Evolutionary conservation across 805 yeast species (phyloP), one percentile per base, ranked within the genome.

Genomic region (Ogataea thermomethanolica): DNA sequence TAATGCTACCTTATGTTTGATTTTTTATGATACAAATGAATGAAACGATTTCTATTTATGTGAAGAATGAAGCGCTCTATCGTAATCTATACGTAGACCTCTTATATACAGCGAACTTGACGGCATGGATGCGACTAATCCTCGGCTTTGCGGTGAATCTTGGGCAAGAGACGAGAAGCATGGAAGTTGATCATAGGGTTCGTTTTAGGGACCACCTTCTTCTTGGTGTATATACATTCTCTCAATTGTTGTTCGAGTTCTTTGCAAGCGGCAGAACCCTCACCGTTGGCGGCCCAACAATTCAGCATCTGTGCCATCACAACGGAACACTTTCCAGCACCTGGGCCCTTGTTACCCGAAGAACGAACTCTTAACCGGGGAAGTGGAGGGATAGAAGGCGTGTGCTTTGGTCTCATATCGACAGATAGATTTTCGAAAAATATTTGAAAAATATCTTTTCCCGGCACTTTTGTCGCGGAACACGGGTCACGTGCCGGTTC

Each of bases 221-320:
- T 42, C 28, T 61, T 60, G 14, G 65, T 65, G 34, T 69, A 77
- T 83, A 87, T 84, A 59, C 96, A 90, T 10, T 64, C 64, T 56
- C 86, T 86, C 59, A 89, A 73, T 45, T 85, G 87, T 25, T 64
- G 60, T 56, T 83, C 95, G 33, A 86, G 64, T 7, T 67, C 69
- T 17, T 73, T 68, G 65, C 98, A 90, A 33, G 67, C 72, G 8
- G 72, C 66, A 15, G 82, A 69, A 45, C 93, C 90, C 62, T 88
- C 95, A 35, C 95, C 91, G 65, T 87, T 85, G 17, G 96, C 85
- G 2, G 96, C 95, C 98, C 98, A 90, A 67, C 98, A 90, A 71
- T 84, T 86, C 52, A 90, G 69, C 61, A 90, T 71, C 34, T 86
- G 81, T 1, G 93, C 81, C 90, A 90, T 85, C 48, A 84, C 66